Percentiles rank a stretch among this genome's conserved stretches.
Evolutionary conservation across 1,139 yeast species (phyloP).

Genomic region (Yamadazyma trypodendri): DNA sequence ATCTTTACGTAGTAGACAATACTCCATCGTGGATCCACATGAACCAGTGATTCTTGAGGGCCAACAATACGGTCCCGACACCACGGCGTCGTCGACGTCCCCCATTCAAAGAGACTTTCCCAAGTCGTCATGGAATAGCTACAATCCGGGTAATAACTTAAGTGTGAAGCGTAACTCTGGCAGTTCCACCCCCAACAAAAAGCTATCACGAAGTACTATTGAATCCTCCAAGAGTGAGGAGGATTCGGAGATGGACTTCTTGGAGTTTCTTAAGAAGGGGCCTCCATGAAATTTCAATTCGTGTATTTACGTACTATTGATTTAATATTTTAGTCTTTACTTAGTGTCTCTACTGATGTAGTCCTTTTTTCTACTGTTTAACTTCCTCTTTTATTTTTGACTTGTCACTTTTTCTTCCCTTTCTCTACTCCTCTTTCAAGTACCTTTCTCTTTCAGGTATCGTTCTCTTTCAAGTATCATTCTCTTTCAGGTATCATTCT

Average conservation of each 20-base stretch:
- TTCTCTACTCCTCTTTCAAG: no score
- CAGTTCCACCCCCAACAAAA: slow-evolving; percentile 15
- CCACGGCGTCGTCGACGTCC: slow-evolving; percentile 9
- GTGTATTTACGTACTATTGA: no score
- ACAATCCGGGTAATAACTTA: slow-evolving; percentile 13
- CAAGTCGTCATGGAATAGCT: slow-evolving; percentile 12
- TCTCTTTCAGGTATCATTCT: no score
- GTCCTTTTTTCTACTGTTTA: no score
- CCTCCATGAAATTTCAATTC: slow-evolving; percentile 21
- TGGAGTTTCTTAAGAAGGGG: slow-evolving; percentile 48
- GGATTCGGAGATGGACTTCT: slow-evolving; percentile 40
- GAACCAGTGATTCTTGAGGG: slow-evolving; percentile 19
- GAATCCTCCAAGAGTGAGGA: slow-evolving; percentile 6
- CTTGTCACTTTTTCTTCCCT: no score
- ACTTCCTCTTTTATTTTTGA: no score
- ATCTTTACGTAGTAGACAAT: slow-evolving; percentile 16
- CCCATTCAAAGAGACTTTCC: slow-evolving; percentile 3
- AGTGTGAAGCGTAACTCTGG: slow-evolving; percentile 13
- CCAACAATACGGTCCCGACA: slow-evolving; percentile 9
- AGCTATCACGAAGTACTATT: slow-evolving; percentile 13
- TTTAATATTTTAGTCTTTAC: no score
- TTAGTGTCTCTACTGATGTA: no score
- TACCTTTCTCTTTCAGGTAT: no score
- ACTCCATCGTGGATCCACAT: slow-evolving; percentile 17
- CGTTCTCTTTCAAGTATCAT: no score